Evolutionary conservation across 108 stramenopile species (phyloP).

Genomic region (Parmales sp.): DNA sequence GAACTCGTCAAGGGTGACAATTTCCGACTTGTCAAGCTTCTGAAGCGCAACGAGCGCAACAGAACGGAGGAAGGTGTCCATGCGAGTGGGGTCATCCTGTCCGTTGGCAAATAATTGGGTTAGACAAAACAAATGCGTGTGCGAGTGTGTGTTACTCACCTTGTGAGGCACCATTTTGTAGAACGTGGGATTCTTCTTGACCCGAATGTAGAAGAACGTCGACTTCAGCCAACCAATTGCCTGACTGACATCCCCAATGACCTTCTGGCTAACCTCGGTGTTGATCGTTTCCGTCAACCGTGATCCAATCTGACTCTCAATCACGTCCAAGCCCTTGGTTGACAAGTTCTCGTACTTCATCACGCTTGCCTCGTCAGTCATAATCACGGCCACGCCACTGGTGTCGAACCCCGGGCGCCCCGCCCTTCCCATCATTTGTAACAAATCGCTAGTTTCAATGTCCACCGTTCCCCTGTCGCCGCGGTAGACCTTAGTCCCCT

Average conservation of each 20-base stretch:
- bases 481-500: constrained; percentile 84
- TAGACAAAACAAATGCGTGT: too few species aligned
- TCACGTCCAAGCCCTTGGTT: constrained; percentile 43
- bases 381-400: constrained; percentile 75
- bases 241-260: constrained; percentile 38
- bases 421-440: constrained; percentile 96
- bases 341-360: constrained; percentile 24
- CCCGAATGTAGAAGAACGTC: constrained; percentile 48
- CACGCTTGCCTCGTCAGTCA: constrained; percentile 56
- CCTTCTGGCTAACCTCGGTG: constrained; percentile 66
- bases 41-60: too few species aligned
- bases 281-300: constrained; percentile 65
- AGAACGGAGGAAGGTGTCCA: too few species aligned
- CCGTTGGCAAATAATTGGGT: too few species aligned
- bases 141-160: background rate
- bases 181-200: constrained; percentile 33
- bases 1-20: constrained; percentile 21
- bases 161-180: constrained; percentile 31
- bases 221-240: constrained; percentile 54
- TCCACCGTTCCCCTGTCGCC: constrained; percentile 73
- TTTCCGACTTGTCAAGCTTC: constrained; percentile 19
- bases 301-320: constrained; percentile 47
- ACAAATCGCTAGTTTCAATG: constrained; percentile 61
- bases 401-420: constrained; percentile 90
- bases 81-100: too few species aligned